Percentiles rank a stretch among this genome's conserved stretches.
Conservation (phyloP, 331 rosid species). For the Quercus tomentella region DNA sequence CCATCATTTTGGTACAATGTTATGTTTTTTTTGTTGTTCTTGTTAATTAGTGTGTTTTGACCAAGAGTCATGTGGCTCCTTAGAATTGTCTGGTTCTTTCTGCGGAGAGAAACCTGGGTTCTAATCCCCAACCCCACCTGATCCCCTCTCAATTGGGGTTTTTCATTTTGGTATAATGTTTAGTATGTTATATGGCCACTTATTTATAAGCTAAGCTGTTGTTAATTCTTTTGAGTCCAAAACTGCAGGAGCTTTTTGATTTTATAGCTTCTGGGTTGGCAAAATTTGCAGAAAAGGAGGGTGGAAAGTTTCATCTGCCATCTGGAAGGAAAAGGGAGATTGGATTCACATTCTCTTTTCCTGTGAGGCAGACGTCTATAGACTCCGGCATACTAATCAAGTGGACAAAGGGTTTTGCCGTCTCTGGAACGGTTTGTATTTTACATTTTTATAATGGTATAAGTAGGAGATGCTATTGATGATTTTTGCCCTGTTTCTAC, state of each 20-base stretch:
- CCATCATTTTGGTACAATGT: neutral
- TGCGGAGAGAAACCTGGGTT: too few relatives aligned
- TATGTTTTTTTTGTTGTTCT: neutral
- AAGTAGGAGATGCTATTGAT: neutral
- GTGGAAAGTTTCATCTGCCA: conserved; percentile 42
- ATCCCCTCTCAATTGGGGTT: too few relatives aligned
- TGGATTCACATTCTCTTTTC: conserved; percentile 95
- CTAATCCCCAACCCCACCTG: too few relatives aligned
- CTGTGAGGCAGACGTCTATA: conserved; percentile 83
- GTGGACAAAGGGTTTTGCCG: conserved; percentile 96
- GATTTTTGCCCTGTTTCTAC: neutral
- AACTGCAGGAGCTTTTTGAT: conserved; percentile 74
- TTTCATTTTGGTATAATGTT: neutral
- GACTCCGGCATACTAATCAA: conserved; percentile 81
- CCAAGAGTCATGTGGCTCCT: too few relatives aligned
- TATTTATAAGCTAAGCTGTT: neutral
- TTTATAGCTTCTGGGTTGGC: conserved; percentile 81
- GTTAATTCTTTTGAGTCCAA: neutral
- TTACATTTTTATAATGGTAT: neutral
- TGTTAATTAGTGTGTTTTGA: neutral
- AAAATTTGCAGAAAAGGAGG: conserved; percentile 60
- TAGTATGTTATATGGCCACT: neutral
- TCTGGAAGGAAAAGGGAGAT: conserved; percentile 64
- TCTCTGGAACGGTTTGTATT: conserved; percentile 74
- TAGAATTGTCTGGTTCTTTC: too few relatives aligned